Base-by-base conservation (phyloP, 306 rosid genomes). In the Citrullus amarus region DNA sequence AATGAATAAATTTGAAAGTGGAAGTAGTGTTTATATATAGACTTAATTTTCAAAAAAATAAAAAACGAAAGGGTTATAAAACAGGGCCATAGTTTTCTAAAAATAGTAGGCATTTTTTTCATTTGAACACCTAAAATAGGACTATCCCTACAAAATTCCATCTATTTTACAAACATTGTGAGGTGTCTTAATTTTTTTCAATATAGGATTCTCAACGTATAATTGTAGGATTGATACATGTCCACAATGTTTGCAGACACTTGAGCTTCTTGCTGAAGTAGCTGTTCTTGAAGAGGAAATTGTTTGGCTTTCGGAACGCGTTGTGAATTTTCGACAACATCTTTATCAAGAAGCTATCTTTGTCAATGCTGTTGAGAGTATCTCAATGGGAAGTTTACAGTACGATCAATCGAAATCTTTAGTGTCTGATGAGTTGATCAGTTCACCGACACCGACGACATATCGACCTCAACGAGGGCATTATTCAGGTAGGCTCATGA, bases 251-350 rank as follows among this genome's bases (percentile, higher is more conserved):
- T 75, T 85, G 76, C 82, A 93, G 96, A 93, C 92, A 83, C 76
- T 90, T 59, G 96, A 90, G 84, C 96, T 93, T 83, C 88, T 93
- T 20, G 96, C 98, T 82, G 96, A 93, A 84, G 93, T 93, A 67
- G 98, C 98, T 68, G 92, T 93, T 61, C 84, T 93, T 44, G 97
- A 93, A 85, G 97, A 93, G 82, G 98, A 90, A 67, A 95, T 93
- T 76, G 89, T 90, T 74, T 73, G 92, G 81, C 81, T 91, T 70
- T 92, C 91, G 78, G 91, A 88, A 62, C 89, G 87, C 76, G 88
- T 88, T 60, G 96, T 90, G 84, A 90, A 85, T 87, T 90, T 91
- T 79, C 83, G 97, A 50, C 89, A 88, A 88, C 91, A 88, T 60
- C 71, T 93, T 9, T 90, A 88, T 77, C 92, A 91, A 79, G 92